phyloP scores from a whole-genome alignment of 768 basidiomycete genomes.

The Mycena belliarum region DNA sequence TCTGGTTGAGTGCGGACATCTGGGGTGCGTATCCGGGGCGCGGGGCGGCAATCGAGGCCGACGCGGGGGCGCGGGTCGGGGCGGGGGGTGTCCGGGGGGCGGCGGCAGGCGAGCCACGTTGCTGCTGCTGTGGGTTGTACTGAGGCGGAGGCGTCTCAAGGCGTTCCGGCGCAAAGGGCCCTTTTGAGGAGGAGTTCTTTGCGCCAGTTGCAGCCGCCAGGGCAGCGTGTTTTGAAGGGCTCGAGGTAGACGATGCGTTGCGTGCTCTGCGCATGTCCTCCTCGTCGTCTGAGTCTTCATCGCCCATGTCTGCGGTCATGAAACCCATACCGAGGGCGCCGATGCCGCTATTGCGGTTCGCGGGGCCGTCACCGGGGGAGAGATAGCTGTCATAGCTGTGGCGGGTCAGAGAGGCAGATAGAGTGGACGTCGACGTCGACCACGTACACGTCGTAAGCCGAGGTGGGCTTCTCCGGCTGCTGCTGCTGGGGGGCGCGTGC shows the following conservation, averaged over 20 bases:
- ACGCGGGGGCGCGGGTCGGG: constrained; percentile 28
- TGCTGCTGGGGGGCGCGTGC: constrained; percentile 37
- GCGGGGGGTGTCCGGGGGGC: constrained; percentile 6
- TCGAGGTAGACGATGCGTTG: constrained; percentile 12
- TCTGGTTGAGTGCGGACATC: constrained; percentile 57
- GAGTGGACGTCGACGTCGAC: constrained; percentile 1
- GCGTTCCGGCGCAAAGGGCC: constrained; percentile 11
- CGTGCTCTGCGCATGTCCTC: constrained; percentile 22
- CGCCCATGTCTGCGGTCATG: constrained; percentile 44
- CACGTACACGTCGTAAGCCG: constrained; percentile 69
- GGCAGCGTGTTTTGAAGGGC: constrained; percentile 38
- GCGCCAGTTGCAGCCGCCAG: constrained; percentile 37
- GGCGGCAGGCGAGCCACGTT: constrained; percentile 6
- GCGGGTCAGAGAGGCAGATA: constrained; percentile 12
- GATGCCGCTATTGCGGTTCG: constrained; percentile 46
- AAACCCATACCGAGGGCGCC: constrained; percentile 53
- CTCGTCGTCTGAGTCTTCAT: constrained; percentile 40
- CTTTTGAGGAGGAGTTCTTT: constrained; percentile 8
- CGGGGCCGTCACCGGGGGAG: constrained; percentile 27
- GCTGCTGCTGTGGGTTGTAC: constrained; percentile 6
- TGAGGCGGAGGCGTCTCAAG: constrained; percentile 19
- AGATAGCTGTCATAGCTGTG: constrained; percentile 68
- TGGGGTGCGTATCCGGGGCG: constrained; percentile 75
- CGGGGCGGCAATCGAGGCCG: constrained; percentile 61
- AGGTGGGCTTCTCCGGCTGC: constrained; percentile 48